Percentiles rank a stretch among this genome's conserved stretches.
Evolutionary conservation across 1,139 yeast genomes (phyloP).

Genomic region (Scheffersomyces illinoinensis): DNA sequence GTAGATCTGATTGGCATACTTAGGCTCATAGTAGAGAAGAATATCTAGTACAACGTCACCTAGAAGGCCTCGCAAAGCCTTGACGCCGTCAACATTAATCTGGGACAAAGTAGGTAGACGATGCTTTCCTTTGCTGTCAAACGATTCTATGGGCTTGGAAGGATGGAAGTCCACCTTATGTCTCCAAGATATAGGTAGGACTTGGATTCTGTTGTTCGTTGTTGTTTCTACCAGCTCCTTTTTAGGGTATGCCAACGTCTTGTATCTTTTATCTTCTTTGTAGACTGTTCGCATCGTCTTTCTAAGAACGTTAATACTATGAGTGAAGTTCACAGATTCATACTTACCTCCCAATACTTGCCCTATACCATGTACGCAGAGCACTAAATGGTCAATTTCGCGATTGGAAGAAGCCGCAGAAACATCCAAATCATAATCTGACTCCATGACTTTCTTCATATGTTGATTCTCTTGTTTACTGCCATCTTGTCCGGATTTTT

Average conservation of each 20-base stretch:
- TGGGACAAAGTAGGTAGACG: slow-evolving; percentile 67
- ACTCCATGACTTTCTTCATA: slow-evolving; percentile 49
- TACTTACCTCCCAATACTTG: slow-evolving; percentile 80
- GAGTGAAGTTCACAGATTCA: slow-evolving; percentile 83
- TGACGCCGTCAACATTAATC: slow-evolving; percentile 79
- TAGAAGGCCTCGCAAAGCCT: slow-evolving; percentile 70
- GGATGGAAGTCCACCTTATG: slow-evolving; percentile 67
- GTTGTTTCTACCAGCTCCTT: slow-evolving; percentile 4
- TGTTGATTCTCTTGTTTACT: slow-evolving; percentile 14
- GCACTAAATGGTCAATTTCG: slow-evolving; percentile 72
- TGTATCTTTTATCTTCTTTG: slow-evolving; percentile 43
- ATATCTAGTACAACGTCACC: slow-evolving; percentile 89
- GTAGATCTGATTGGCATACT: slow-evolving; percentile 62
- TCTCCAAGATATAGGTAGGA: slow-evolving; percentile 78
- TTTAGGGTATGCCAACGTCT: slow-evolving; percentile 34
- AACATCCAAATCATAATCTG: slow-evolving; percentile 49
- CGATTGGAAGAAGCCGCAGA: slow-evolving; percentile 40
- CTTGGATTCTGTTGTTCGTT: slow-evolving; percentile 65
- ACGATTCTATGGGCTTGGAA: slow-evolving; percentile 30
- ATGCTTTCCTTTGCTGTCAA: slow-evolving; percentile 29
- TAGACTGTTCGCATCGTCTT: slow-evolving; percentile 61
- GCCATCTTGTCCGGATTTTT: slow-evolving; percentile 8
- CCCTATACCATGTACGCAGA: slow-evolving; percentile 94
- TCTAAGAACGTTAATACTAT: slow-evolving; percentile 74
- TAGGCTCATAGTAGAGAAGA: slow-evolving; percentile 79